These are phyloP conservation scores for Metahyphopichia silvanorum DNA, from an alignment of 805 yeast species.

Conservation along the genomic window DNA sequence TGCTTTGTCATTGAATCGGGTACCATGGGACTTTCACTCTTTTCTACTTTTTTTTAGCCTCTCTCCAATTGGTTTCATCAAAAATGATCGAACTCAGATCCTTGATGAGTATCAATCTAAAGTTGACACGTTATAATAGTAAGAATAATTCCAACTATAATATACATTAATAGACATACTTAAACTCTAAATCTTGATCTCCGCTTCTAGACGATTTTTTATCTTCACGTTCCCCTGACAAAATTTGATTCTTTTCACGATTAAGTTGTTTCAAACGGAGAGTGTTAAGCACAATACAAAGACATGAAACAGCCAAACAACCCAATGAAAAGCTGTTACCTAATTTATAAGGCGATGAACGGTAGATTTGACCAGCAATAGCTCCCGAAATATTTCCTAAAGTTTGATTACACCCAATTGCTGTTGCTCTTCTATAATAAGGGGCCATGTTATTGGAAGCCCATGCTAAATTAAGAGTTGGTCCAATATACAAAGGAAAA, in stretches of 20 bases:
- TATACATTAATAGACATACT: slow-evolving; percentile 9
- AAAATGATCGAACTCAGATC: no score
- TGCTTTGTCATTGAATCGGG: no score
- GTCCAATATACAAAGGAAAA: slow-evolving; percentile 31
- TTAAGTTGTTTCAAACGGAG: slow-evolving; percentile 8
- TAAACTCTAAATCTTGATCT: slow-evolving; percentile 18
- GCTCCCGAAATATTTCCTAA: slow-evolving; percentile 46
- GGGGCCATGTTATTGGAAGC: slow-evolving; percentile 40
- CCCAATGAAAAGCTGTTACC: slow-evolving; percentile 43
- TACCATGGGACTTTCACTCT: no score
- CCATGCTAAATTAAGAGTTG: slow-evolving; percentile 43
- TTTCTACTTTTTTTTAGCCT: no score
- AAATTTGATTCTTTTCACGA: slow-evolving; percentile 8
- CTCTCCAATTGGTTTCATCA: no score
- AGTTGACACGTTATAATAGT: no score
- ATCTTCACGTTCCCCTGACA: slow-evolving; percentile 16
- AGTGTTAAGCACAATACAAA: slow-evolving; percentile 13
- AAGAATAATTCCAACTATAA: no score
- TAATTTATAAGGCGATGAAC: slow-evolving; percentile 33
- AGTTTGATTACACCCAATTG: slow-evolving; percentile 40
- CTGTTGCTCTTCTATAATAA: slow-evolving; percentile 39
- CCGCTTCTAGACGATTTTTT: slow-evolving; percentile 14
- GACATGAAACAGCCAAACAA: slow-evolving; percentile 17
- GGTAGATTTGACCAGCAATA: slow-evolving; percentile 42
- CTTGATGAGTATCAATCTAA: no score